Base-by-base conservation (phyloP, 169 alveolate genomes). In the Eimeria acervulina region DNA sequence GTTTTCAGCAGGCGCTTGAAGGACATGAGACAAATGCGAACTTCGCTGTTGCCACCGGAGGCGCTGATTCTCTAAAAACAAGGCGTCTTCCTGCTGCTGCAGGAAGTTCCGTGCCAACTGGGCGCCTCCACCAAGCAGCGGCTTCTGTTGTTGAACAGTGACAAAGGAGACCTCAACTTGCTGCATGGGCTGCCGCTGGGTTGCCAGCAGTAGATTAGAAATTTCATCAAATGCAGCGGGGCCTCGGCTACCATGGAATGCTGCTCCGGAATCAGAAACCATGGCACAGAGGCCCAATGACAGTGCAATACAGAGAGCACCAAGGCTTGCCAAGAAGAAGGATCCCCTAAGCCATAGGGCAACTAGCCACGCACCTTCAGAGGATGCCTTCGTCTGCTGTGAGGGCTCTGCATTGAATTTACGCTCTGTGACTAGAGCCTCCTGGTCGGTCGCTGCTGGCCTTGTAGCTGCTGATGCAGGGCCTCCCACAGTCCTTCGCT, bases 321-420 rank as follows among this genome's bases (percentile, higher is more conserved):
- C 93, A 26, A 87, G 17, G 81, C 74, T 52, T 87, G 83, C 93
- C n/a, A 87, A 36, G 93, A 87, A 52, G 51, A 87, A 87, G 28
- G 81, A 83, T 5, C 93, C 93, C 59, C 93, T 55, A 6, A 87
- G 59, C 93, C 93, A 87, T 47, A 87, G 63, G 63, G 93, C 93
- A 55, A 87, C 93, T n/a, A 87, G 93, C 93, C 93, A 87, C 36
- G 93, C 83, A 7, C 93, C 93, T 70, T 87, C 70, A 19, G 63
- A 31, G n/a, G 81, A 61, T 0, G 63, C 83, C 44, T 44, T 31
- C 38, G 47, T 52, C 52, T 55, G 78, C 7, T 23, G 93, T 17
- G 80, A 66, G 6, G 80, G 15, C 36, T 55, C 51, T 51, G 15
- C 44, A 36, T 0, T 36, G 51, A 19, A 31, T 72, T 33, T 72